phyloP scores from a whole-genome alignment of 2,329 filamentous ascomycete genomes.

The Parasarocladium wereldwijsianum region DNA sequence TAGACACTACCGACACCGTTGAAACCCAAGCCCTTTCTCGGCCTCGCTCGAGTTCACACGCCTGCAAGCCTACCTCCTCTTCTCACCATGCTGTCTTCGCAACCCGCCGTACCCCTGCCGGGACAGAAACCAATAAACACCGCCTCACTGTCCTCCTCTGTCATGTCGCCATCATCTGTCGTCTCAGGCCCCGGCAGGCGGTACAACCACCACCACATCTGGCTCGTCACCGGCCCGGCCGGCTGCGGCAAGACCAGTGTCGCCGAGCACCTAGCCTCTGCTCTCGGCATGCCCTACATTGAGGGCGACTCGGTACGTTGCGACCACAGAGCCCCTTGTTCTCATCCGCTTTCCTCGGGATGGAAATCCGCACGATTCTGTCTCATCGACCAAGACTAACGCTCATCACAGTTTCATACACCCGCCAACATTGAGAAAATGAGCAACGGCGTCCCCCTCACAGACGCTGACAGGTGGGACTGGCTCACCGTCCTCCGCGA shows the following conservation, averaged over 20 bases:
- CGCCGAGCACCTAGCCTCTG: slow-evolving; percentile 46
- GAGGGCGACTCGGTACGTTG: slow-evolving; percentile 62
- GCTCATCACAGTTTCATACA: slow-evolving; percentile 50
- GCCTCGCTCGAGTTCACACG: neutral
- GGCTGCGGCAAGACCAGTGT: slow-evolving; percentile 71
- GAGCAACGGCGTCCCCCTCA: slow-evolving; percentile 68
- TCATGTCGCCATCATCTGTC: too few species aligned
- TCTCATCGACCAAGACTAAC: slow-evolving; percentile 10
- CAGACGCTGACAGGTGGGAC: slow-evolving; percentile 91
- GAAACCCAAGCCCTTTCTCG: neutral
- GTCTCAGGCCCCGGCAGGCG: slow-evolving; percentile 12
- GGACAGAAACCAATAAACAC: slow-evolving; percentile 15
- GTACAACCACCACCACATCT: slow-evolving; percentile 49
- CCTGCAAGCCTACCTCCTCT: neutral
- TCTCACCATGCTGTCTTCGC: slow-evolving; percentile 34
- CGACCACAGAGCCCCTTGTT: neutral
- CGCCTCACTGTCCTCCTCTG: too few species aligned
- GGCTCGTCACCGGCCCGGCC: slow-evolving; percentile 66
- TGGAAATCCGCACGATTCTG: neutral
- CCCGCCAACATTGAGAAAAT: slow-evolving; percentile 81
- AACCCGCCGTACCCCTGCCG: slow-evolving; percentile 28
- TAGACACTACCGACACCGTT: neutral
- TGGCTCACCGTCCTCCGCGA: slow-evolving; percentile 75
- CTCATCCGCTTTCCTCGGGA: neutral
- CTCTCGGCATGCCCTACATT: slow-evolving; percentile 54